Evolutionary conservation across 345 rosid genomes (phyloP).

Genomic region (Melastoma malabathricum): DNA sequence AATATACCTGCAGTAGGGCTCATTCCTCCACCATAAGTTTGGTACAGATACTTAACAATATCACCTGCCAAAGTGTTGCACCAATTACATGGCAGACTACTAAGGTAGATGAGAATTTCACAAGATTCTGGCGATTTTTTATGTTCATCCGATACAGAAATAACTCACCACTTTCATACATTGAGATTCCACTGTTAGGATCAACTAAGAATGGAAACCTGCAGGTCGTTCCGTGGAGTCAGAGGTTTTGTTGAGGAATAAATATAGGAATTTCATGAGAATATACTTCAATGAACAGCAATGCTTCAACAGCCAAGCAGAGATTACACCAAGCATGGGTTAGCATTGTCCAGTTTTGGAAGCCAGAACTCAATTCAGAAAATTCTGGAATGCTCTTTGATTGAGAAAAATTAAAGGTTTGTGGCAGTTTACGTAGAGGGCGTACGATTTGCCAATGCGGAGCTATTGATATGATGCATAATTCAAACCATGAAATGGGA

Average conservation of each 20-base stretch:
- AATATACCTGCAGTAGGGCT: conserved; percentile 51
- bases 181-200: conserved; percentile 46
- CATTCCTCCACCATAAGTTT: conserved; percentile 59
- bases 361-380: too few relatives aligned
- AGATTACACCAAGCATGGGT: not conserved
- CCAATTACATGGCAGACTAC: not conserved
- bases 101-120: too few relatives aligned
- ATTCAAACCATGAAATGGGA: too few relatives aligned
- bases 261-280: not conserved
- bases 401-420: too few relatives aligned
- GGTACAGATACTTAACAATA: conserved; percentile 60
- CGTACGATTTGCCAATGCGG: too few relatives aligned
- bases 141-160: not conserved
- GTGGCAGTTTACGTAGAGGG: too few relatives aligned
- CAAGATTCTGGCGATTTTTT: not conserved
- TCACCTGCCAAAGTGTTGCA: conserved; percentile 29
- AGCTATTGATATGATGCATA: too few relatives aligned
- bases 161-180: conserved; percentile 73
- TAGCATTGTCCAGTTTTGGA: not conserved
- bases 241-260: not conserved
- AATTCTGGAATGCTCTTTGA: too few relatives aligned
- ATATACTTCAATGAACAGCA: not conserved
- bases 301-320: too few relatives aligned
- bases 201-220: conserved; percentile 82
- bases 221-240: conserved; percentile 4